phyloP scores from a whole-genome alignment of 2,329 filamentous ascomycete species.

The Xylariaceae sp. region DNA sequence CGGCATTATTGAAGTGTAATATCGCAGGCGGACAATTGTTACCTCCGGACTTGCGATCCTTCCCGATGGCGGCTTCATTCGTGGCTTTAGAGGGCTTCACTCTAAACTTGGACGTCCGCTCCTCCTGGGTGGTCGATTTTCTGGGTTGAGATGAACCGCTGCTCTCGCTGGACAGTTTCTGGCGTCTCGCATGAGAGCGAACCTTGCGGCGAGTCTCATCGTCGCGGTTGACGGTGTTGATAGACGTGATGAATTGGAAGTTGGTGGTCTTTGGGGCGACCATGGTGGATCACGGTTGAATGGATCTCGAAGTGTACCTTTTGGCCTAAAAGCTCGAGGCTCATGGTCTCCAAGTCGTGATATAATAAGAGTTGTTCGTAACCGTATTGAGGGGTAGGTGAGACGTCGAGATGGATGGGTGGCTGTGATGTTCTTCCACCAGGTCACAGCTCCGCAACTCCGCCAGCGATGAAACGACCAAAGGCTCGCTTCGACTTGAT shows the following conservation, averaged over 20 bases:
- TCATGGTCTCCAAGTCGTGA: too few species aligned
- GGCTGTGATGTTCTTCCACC: too few species aligned
- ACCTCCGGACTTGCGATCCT: constrained; percentile 4
- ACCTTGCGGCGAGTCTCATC: constrained; percentile 34
- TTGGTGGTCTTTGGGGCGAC: constrained; percentile 19
- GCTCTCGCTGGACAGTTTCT: constrained; percentile 28
- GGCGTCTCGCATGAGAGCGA: constrained; percentile 31
- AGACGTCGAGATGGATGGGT: too few species aligned
- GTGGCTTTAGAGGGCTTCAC: constrained; percentile 19
- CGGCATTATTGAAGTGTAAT: constrained; percentile 2
- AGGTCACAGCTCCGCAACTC: too few species aligned
- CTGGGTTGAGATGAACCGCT: constrained; percentile 22
- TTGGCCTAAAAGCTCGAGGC: too few species aligned
- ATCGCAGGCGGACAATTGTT: constrained; percentile 3
- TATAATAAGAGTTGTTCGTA: too few species aligned
- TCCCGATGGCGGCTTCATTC: constrained; percentile 1
- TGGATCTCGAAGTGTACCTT: too few species aligned
- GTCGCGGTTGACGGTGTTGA: constrained; percentile 33
- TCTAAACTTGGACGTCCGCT: constrained; percentile 32
- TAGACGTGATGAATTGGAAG: constrained; percentile 35
- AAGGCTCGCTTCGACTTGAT: too few species aligned
- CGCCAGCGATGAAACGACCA: too few species aligned
- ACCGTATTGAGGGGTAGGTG: too few species aligned
- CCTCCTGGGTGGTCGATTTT: constrained; percentile 28
- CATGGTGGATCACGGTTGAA: too few species aligned